phyloP scores from a whole-genome alignment of 306 rosid species.

The Luffa aegyptiaca region DNA sequence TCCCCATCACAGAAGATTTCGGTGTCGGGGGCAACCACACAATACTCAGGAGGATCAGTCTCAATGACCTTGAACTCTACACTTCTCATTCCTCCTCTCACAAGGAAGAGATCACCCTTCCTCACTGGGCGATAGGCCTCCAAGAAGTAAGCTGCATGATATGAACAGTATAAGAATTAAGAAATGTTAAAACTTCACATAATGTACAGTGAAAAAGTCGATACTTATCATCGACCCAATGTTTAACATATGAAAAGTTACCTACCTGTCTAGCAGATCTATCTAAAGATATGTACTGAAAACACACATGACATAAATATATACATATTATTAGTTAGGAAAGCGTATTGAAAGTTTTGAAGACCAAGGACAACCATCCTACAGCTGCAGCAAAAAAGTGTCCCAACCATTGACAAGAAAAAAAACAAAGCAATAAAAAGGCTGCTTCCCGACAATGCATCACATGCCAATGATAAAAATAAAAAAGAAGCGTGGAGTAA shows the following conservation, averaged over 20 bases:
- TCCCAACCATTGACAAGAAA: neutral
- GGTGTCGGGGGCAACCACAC: constrained; percentile 59
- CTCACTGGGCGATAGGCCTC: constrained; percentile 63
- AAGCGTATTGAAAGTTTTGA: neutral
- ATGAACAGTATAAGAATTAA: neutral
- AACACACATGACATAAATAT: neutral
- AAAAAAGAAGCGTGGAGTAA: neutral
- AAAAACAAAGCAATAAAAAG: neutral
- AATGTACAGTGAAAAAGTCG: neutral
- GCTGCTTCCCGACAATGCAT: neutral
- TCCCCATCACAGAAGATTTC: constrained; percentile 59
- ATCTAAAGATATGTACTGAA: neutral
- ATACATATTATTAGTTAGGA: neutral
- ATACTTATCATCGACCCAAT: neutral
- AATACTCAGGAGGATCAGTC: constrained; percentile 52
- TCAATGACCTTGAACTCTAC: constrained; percentile 66
- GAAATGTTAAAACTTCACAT: neutral
- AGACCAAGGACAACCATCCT: neutral
- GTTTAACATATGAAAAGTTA: neutral
- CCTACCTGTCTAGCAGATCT: neutral
- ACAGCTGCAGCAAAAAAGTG: neutral
- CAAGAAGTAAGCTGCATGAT: constrained; percentile 47
- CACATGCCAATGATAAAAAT: neutral
- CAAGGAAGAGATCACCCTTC: constrained; percentile 59
- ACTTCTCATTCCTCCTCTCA: constrained; percentile 62